Conservation (phyloP, 352 stramenopile species). For the Pilasporangium apinafurcum region DNA sequence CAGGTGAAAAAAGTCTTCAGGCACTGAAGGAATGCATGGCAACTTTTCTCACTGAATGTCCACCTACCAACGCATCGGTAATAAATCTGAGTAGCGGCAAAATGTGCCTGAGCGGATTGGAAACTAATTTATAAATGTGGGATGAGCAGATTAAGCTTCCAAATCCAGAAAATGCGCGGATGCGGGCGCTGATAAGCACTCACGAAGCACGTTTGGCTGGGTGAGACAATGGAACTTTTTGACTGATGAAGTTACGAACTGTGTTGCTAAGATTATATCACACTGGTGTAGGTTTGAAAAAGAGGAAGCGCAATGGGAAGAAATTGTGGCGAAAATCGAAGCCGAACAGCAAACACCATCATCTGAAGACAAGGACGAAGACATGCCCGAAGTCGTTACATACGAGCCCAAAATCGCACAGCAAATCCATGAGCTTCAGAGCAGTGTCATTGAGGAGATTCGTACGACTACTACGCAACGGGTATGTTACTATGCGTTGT, state of each 20-base stretch:
- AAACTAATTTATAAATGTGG: background rate
- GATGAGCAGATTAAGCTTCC: constrained; percentile 23
- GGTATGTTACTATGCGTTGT: constrained; percentile 12
- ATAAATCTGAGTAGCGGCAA: too few species aligned
- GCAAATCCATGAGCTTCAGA: constrained; percentile 39
- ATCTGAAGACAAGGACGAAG: constrained; percentile 7
- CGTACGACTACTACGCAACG: constrained; percentile 31
- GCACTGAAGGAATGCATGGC: constrained; percentile 60
- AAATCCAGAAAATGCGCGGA: constrained; percentile 60
- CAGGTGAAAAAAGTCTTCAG: constrained; percentile 53
- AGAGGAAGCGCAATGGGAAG: constrained; percentile 50
- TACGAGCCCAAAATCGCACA: constrained; percentile 40
- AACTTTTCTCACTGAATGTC: constrained; percentile 43
- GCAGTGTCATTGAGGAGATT: constrained; percentile 31
- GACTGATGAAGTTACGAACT: background rate
- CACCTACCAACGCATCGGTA: constrained; percentile 42
- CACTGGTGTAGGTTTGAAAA: constrained; percentile 35
- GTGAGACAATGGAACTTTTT: background rate
- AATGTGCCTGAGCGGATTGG: too few species aligned
- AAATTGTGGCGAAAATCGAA: constrained; percentile 31
- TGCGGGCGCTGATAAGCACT: constrained; percentile 40
- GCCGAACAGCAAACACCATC: background rate
- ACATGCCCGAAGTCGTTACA: constrained; percentile 4
- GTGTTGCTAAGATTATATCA: background rate
- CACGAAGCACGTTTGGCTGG: constrained; percentile 20